Evolutionary conservation across 1,284 basidiomycete species (phyloP), one percentile per base, ranked within the genome.

Genomic region (Leccinum pachyderme): DNA sequence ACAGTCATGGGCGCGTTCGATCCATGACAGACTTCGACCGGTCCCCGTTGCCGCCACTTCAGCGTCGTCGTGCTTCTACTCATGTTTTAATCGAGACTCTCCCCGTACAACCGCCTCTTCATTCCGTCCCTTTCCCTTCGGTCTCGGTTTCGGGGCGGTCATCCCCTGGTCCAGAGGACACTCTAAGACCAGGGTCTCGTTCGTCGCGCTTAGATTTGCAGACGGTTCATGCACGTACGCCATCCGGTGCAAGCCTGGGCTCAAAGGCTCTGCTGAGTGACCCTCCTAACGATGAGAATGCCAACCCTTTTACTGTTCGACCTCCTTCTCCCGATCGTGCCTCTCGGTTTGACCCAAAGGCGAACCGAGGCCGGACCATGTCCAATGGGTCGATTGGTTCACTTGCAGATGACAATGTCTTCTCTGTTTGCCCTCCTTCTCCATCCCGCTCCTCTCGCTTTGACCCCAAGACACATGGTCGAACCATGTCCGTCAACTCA

Each of bases 391-490:
- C 76, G 7, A 70, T 78, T 64, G 52, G 54, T 27, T 70, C 73
- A 18, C 64, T 71, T 45, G 65, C 61, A 50, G 80, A 83, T 39
- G 80, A 84, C 47, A 85, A 84, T 62, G 78, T 81, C 6, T 88
- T 89, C 63, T 75, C 80, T 9, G 69, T 87, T 52, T 76, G 80
- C 43, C 81, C 83, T 29, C 82, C 84, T 18, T 82, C 79, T 44
- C 76, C 77, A 4, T 74, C 82, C 11, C 80, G 80, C 49, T 78
- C 80, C 22, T 90, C 88, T 28, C 81, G 81, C 37, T 87, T 90
- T 65, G 89, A 91, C 66, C 87, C 88, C 15, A 90, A 88, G 64
- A 72, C 72, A 31, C 84, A 82, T 63, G 75, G 77, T 27, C 82
- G 88, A 29, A 85, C 86, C 2, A 60, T 79, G 56, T 91, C 89